Evolutionary conservation across 2,329 filamentous ascomycete genomes (phyloP), one percentile per base, ranked within the genome.

Genomic region (Xylaria arbuscula): DNA sequence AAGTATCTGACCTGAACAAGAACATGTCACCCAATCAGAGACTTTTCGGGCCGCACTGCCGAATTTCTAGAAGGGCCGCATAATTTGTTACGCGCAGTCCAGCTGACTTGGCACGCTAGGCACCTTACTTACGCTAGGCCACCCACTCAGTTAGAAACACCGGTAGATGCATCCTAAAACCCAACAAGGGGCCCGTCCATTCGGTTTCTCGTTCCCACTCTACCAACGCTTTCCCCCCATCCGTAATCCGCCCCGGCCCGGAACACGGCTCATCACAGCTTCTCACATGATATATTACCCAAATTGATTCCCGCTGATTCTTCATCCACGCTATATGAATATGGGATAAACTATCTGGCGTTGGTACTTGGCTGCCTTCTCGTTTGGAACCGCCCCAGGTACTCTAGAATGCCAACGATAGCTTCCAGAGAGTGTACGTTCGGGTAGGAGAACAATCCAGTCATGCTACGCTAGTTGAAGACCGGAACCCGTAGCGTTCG

Each of bases 211-310:
- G 38, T 17, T 42, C 38, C 48, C 45, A 48, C 42, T 45, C 15
- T 34, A 19, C 59, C n/a, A 38, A 38, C 45, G 54, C 58, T 40
- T 40, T 48, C 48, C 59, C 24, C 61, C 40, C 55, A 60, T 64
- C 61, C 36, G 56, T 66, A 40, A 38, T 38, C 34, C 36, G 32
- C 10, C 34, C 50, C 67, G 55, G 63, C 19, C 59, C 59, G 62
- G 68, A 28, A 42, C 65, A 50, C 59, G 59, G 67, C 62, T 71
- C 36, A 40, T 57, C 63, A 56, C 62, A 40, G 53, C 62, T 51
- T 67, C 67, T 68, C 68, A 70, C 68, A 68, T 70, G 68, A 63
- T 66, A 70, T 70, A 66, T 70, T 70, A 70, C 66, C 68, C 68
- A 65, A 32, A 68, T 68, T 70, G 68, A 68, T 50, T 65, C 51